Evolutionary conservation across 768 basidiomycete genomes (phyloP).

Genomic region (Rossbeevera mucosa): DNA sequence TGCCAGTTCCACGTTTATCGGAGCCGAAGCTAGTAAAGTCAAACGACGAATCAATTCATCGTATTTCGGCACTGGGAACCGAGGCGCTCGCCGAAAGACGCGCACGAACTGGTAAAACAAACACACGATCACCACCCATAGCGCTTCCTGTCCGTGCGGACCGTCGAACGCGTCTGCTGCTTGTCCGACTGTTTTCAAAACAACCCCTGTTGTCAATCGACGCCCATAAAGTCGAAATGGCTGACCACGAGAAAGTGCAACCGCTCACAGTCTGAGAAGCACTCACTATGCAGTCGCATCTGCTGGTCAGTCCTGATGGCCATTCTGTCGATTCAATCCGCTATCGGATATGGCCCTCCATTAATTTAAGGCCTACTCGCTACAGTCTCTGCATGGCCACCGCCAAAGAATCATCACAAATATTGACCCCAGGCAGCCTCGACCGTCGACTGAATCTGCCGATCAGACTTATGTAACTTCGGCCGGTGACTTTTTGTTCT

Average conservation of each 20-base stretch:
- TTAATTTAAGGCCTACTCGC: too few relatives aligned
- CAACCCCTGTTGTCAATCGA: not conserved
- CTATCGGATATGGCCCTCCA: too few relatives aligned
- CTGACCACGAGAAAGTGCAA: constrained; percentile 5
- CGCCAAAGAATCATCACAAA: not conserved
- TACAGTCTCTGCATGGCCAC: not conserved
- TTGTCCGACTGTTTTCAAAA: constrained; percentile 19
- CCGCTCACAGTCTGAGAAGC: too few relatives aligned
- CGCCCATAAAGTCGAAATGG: not conserved
- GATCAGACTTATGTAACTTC: not conserved
- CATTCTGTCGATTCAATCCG: not conserved
- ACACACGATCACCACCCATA: constrained; percentile 21
- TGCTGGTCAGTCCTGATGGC: not conserved
- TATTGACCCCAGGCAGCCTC: too few relatives aligned
- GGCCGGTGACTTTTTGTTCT: too few relatives aligned
- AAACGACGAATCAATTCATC: constrained; percentile 6
- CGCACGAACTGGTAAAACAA: constrained; percentile 18
- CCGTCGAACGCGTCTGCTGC: constrained; percentile 30
- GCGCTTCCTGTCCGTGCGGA: constrained; percentile 19
- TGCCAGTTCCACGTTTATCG: constrained; percentile 20
- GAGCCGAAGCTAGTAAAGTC: constrained; percentile 10
- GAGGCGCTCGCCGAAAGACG: not conserved
- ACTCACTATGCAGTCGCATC: too few relatives aligned
- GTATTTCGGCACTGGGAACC: not conserved
- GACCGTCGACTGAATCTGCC: not conserved